These are phyloP conservation scores for Isatis tinctoria DNA, from an alignment of 345 rosid genomes.

Conservation along the genomic window DNA sequence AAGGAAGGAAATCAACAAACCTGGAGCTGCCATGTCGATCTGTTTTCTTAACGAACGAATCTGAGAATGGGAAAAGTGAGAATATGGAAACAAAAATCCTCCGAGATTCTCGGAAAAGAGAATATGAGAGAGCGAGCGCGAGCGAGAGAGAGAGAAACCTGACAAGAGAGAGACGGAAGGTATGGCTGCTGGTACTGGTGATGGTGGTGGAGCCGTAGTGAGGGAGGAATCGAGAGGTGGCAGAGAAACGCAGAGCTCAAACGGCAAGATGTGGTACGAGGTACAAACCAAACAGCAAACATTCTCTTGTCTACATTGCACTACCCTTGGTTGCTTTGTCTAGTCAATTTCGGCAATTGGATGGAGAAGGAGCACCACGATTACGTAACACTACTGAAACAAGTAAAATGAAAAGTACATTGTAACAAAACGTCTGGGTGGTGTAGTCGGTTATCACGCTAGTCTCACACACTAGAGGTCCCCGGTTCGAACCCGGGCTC, in stretches of 20 bases:
- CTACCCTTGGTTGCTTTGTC: neutral
- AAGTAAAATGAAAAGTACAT: too few species aligned
- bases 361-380: neutral
- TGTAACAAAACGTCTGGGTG: constrained; percentile 24
- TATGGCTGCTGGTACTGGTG: constrained; percentile 17
- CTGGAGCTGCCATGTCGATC: constrained; percentile 33
- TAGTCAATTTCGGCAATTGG: constrained; percentile 4
- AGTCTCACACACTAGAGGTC: constrained; percentile 89
- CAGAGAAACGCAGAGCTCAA: constrained; percentile 22
- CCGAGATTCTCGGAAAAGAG: constrained; percentile 9
- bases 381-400: too few species aligned
- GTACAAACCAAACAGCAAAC: constrained; percentile 20
- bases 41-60: constrained; percentile 29
- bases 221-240: constrained; percentile 4
- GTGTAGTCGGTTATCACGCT: constrained; percentile 56
- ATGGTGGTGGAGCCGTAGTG: constrained; percentile 33
- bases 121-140: too few species aligned
- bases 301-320: constrained; percentile 2
- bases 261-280: constrained; percentile 34
- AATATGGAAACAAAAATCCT: neutral
- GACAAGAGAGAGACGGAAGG: constrained; percentile 15
- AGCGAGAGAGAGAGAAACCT: constrained; percentile 12
- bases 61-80: neutral
- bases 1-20: neutral
- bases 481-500: constrained; percentile 70